Percentiles rank a stretch among this genome's conserved stretches.
Conservation (phyloP, 495 filamentous ascomycete species). For the Hypomontagnella submonticulosa region DNA sequence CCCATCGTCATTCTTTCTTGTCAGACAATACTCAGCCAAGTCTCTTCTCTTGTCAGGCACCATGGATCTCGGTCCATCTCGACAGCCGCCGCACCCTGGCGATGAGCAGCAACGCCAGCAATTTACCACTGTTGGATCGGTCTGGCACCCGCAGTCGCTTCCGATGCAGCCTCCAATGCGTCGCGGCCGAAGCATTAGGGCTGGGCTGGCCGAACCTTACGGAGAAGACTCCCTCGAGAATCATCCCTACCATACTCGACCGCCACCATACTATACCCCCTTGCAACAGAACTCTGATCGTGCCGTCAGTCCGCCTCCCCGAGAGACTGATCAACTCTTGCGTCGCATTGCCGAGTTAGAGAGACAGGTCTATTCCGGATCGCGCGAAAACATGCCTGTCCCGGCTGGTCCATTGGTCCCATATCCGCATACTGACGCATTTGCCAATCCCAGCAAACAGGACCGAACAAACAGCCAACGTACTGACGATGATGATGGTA, state of each 20-base stretch:
- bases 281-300: slow-evolving; percentile 62
- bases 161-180: slow-evolving; percentile 58
- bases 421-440: neutral
- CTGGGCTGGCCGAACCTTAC: slow-evolving; percentile 38
- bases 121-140: slow-evolving; percentile 61
- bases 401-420: neutral
- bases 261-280: slow-evolving; percentile 52
- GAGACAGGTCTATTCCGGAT: slow-evolving; percentile 6
- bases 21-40: neutral
- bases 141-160: slow-evolving; percentile 54
- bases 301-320: slow-evolving; percentile 51
- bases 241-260: slow-evolving; percentile 14
- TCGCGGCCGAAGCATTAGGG: slow-evolving; percentile 52
- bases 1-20: neutral
- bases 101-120: slow-evolving; percentile 18
- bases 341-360: slow-evolving; percentile 17
- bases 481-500: slow-evolving; percentile 5
- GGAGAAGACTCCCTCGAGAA: slow-evolving; percentile 33
- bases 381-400: slow-evolving; percentile 7
- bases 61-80: slow-evolving; percentile 20
- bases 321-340: neutral
- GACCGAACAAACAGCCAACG: neutral
- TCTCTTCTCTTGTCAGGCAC: slow-evolving; percentile 2
- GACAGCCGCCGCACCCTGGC: neutral
- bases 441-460: slow-evolving; percentile 2